Conservation (phyloP, 495 filamentous ascomycete species). For the Delitschia confertaspora region DNA sequence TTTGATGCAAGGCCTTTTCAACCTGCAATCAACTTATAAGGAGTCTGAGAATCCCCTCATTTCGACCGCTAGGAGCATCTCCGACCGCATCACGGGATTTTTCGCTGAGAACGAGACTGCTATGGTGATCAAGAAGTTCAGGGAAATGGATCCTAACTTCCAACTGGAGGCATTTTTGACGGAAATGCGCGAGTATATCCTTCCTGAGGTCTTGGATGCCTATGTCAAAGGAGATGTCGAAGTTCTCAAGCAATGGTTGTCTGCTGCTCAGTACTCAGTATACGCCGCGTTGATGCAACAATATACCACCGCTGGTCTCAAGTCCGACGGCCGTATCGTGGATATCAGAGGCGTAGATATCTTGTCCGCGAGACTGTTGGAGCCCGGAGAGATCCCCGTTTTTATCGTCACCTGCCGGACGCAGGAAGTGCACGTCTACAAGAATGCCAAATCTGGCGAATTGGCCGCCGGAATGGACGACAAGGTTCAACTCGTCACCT, state of each 20-base stretch:
- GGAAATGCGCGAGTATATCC: constrained; percentile 94
- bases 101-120: constrained; percentile 98
- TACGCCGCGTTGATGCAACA: constrained; percentile 91
- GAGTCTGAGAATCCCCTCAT: constrained; percentile 96
- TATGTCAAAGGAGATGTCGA: constrained; percentile 95
- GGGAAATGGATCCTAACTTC: constrained; percentile 93
- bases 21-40: constrained; percentile 72
- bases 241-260: constrained; percentile 87
- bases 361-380: constrained; percentile 75
- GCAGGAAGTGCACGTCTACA: constrained; percentile 97
- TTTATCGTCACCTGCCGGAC: constrained; percentile 94
- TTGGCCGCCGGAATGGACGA: constrained; percentile 98
- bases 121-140: constrained; percentile 91
- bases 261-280: constrained; percentile 86
- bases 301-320: constrained; percentile 84
- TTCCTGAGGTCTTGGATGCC: constrained; percentile 93
- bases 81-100: constrained; percentile 85
- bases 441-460: constrained; percentile 77
- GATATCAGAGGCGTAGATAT: constrained; percentile 94
- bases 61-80: constrained; percentile 83
- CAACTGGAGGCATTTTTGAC: constrained; percentile 87
- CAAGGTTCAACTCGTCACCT: constrained; percentile 94
- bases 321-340: constrained; percentile 86
- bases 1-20: constrained; percentile 81
- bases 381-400: constrained; percentile 94